A percentile compares a stretch with the other conserved stretches of the same genome.
phyloP scores from a whole-genome alignment of 208 protist genomes.

The Chromosphaera perkinsii region DNA sequence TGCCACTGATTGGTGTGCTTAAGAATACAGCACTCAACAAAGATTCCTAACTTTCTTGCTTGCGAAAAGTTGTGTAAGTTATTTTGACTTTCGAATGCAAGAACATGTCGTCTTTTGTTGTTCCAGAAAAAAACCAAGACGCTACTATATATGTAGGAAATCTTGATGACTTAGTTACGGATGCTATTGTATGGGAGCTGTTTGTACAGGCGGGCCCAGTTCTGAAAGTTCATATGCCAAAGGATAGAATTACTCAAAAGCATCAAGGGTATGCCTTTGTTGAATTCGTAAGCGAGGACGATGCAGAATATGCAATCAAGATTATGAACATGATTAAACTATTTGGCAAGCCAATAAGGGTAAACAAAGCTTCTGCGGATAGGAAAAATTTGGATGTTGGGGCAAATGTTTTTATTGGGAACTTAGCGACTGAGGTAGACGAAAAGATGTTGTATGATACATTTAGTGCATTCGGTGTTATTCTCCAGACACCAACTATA shows the following conservation, averaged over 20 bases:
- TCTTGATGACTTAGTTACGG: constrained; percentile 69
- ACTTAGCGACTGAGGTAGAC: constrained; percentile 75
- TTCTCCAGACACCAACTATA: constrained; percentile 63
- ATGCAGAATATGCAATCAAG: constrained; percentile 81
- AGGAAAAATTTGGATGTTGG: constrained; percentile 68
- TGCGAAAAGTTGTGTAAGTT: no score
- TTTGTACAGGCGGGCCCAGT: constrained; percentile 80
- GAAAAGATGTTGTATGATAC: constrained; percentile 78
- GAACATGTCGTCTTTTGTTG: no score
- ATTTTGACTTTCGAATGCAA: no score
- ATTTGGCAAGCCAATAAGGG: constrained; percentile 71
- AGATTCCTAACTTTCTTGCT: no score
- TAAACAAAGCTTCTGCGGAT: constrained; percentile 59
- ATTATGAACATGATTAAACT: constrained; percentile 83
- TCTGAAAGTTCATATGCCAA: constrained; percentile 75
- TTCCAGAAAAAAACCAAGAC: no score
- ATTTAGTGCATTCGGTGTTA: constrained; percentile 72
- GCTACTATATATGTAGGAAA: constrained; percentile 75
- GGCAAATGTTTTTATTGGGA: constrained; percentile 85
- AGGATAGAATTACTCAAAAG: constrained; percentile 72
- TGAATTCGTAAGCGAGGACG: constrained; percentile 74
- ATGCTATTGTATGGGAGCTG: constrained; percentile 79
- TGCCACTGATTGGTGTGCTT: no score
- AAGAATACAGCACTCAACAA: no score
- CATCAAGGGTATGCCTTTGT: constrained; percentile 75